Base-by-base conservation (phyloP, 2,329 filamentous ascomycete species). In the Acrodontium crateriforme region DNA sequence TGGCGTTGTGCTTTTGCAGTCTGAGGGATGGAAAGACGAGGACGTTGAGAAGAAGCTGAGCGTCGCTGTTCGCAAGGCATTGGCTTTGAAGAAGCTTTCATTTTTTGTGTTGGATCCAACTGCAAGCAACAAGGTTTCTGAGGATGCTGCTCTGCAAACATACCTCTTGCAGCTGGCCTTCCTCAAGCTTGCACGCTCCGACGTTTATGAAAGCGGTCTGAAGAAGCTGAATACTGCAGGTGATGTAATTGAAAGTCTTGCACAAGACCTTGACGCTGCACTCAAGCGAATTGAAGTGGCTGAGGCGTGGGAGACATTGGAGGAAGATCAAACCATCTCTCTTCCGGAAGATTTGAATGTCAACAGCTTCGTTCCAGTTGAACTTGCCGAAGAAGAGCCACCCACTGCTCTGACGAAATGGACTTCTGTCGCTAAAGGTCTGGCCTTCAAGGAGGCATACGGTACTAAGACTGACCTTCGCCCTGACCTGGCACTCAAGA, bases 361-460 rank as follows among this genome's bases (percentile, higher is more conserved):
- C 40, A 94, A 78, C 62, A 89, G 82, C 64, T 95, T 98, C 50
- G 69, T 70, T 28, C 56, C 74, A 2, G 91, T 84, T 50, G 68
- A 81, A 41, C 91, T 87, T 59, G 62, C 69, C 22, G 81, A 91
- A 46, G 42, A 57, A 0, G 83, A 91, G 54, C 60, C 65, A 20
- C 65, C 75, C 14, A 66, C 68, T 3, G 56, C 75, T 3, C 69
- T 92, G 35, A 70, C 71, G 44, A 69, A 78, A 54, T 93, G 85
- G 82, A 70, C 85, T 56, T 67, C 75, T 25, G 81, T 76, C 27
- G 89, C 87, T 36, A 89, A 91, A 64, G 80, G 77, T 25, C 66
- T 98, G 32, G 71, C 71, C 4, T 98, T 98, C 70, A 93, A 91
- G 65, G 89, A 98, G 58, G 87, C 83, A 1, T 95, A 84, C 50